Conservation (phyloP, 2,329 filamentous ascomycete genomes). For the Cladosporium oxysporum region DNA sequence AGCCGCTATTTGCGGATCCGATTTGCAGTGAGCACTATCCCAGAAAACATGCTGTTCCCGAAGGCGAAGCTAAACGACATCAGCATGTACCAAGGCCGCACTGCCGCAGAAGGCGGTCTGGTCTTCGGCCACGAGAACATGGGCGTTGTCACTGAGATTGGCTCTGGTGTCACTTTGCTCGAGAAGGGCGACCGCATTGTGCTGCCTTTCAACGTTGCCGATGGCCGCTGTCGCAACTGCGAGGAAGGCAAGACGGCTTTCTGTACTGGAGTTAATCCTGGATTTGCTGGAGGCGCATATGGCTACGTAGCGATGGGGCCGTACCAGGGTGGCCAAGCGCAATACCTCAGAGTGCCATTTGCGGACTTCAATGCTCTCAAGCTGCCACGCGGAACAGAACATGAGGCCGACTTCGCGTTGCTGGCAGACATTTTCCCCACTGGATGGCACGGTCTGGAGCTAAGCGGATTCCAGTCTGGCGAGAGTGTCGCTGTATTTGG, state of each 20-base stretch:
- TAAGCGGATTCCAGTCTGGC: slow-evolving; percentile 61
- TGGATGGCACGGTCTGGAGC: slow-evolving; percentile 59
- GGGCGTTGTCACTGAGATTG: slow-evolving; percentile 54
- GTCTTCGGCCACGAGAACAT: slow-evolving; percentile 58
- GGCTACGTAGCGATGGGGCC: slow-evolving; percentile 57
- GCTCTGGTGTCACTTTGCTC: slow-evolving; percentile 60
- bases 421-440: slow-evolving; percentile 54
- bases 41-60: slow-evolving; percentile 16
- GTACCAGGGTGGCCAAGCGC: slow-evolving; percentile 60
- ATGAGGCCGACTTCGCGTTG: slow-evolving; percentile 61
- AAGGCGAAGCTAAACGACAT: slow-evolving; percentile 30
- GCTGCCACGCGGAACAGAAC: slow-evolving; percentile 60
- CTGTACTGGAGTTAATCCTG: slow-evolving; percentile 62
- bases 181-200: slow-evolving; percentile 66
- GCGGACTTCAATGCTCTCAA: slow-evolving; percentile 68
- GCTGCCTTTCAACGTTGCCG: slow-evolving; percentile 66
- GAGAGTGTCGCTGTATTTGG: slow-evolving; percentile 66
- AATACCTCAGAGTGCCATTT: slow-evolving; percentile 65
- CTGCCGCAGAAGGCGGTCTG: slow-evolving; percentile 62
- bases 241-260: slow-evolving; percentile 66
- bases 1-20: slow-evolving; percentile 46
- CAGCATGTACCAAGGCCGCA: slow-evolving; percentile 67
- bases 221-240: slow-evolving; percentile 64
- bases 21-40: slow-evolving; percentile 56
- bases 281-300: slow-evolving; percentile 61